These are phyloP conservation scores for Rhododendron mucronatum DNA, from an alignment of 148 eudicot species.

Conservation along the genomic window DNA sequence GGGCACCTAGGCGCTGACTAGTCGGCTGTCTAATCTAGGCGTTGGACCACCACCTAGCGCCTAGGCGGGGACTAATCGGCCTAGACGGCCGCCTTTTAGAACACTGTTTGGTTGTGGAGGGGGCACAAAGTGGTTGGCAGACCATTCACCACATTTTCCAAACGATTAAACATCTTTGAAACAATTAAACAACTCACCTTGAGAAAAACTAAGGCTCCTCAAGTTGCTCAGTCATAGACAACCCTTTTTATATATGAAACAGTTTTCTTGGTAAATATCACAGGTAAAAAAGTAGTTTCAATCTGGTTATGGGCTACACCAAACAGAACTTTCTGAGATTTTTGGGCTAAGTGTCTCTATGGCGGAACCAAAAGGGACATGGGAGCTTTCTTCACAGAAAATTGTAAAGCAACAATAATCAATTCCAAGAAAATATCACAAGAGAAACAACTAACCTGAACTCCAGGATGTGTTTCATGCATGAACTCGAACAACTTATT, in stretches of 20 bases:
- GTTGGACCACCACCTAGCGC: no score
- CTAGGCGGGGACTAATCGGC: no score
- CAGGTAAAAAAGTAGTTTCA: neutral
- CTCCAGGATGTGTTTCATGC: conserved; percentile 99
- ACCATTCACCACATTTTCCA: neutral
- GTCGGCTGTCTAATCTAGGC: no score
- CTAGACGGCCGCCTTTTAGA: no score
- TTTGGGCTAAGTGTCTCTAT: neutral
- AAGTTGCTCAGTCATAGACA: neutral
- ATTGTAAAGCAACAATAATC: neutral
- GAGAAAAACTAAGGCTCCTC: neutral
- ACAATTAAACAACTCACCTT: neutral
- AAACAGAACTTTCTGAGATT: neutral
- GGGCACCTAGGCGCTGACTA: no score
- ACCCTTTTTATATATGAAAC: neutral
- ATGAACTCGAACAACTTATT: conserved; percentile 97
- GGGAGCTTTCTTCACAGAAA: neutral
- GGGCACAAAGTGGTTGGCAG: neutral
- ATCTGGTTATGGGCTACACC: neutral
- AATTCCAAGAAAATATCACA: neutral
- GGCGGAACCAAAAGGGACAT: neutral
- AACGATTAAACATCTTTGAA: neutral
- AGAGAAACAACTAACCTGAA: conserved; percentile 57
- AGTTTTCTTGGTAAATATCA: neutral
- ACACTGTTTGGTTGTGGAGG: neutral